Percentiles rank a stretch among this genome's conserved stretches.
Conservation (phyloP, 768 basidiomycete species). For the Hygrophorus russula region DNA sequence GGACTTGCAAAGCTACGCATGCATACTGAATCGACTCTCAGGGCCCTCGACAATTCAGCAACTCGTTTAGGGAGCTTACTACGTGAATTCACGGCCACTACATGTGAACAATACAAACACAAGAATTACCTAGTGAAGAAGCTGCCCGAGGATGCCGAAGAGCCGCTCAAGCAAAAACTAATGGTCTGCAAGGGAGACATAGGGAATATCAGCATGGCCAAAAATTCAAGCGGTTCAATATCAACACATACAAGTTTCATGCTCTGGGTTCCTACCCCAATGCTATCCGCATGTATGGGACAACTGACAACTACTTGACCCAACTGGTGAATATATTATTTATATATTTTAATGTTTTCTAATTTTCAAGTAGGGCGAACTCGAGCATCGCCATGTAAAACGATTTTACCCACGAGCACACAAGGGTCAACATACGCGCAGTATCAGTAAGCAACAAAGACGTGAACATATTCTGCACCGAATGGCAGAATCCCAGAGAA, state of each 20-base stretch:
- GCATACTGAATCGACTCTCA: too few relatives aligned
- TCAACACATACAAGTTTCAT: slow-evolving; percentile 27
- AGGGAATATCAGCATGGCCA: slow-evolving; percentile 5
- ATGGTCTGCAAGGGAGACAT: slow-evolving; percentile 8
- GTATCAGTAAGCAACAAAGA: slow-evolving; percentile 14
- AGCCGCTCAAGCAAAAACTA: too few relatives aligned
- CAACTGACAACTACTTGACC: slow-evolving; percentile 28
- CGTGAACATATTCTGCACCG: slow-evolving; percentile 4
- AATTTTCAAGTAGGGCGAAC: slow-evolving; percentile 19
- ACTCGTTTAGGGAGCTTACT: too few relatives aligned
- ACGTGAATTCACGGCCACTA: too few relatives aligned
- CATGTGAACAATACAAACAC: too few relatives aligned
- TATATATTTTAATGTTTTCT: not conserved
- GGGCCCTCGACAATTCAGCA: too few relatives aligned
- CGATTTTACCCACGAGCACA: too few relatives aligned
- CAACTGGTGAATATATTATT: slow-evolving; percentile 20
- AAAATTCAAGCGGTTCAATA: slow-evolving; percentile 15
- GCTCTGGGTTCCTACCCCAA: slow-evolving; percentile 23
- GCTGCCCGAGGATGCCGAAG: slow-evolving; percentile 11
- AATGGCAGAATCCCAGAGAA: too few relatives aligned
- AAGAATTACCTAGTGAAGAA: slow-evolving; percentile 25
- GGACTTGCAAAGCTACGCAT: too few relatives aligned
- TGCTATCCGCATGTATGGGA: slow-evolving; percentile 20
- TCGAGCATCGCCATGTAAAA: slow-evolving; percentile 20
- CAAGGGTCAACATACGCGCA: not conserved